Conservation (phyloP, 2,329 filamentous ascomycete species). For the Colletotrichum sp. region DNA sequence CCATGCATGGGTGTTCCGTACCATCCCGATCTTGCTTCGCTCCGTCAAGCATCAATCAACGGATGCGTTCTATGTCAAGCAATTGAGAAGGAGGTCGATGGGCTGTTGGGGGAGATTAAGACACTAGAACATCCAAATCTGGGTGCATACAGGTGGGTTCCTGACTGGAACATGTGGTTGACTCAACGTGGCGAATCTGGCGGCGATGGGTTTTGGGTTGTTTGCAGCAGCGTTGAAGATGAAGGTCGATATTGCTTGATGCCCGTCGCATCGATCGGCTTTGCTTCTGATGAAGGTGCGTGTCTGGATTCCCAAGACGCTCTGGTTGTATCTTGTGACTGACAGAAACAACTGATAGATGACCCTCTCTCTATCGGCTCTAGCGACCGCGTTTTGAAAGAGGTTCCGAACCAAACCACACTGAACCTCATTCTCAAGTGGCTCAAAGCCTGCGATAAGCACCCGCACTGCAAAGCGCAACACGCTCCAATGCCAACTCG, state of each 20-base stretch:
- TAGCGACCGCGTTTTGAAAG: not conserved
- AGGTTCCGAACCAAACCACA: not conserved
- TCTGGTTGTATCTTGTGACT: not conserved
- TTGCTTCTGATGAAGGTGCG: constrained; percentile 1
- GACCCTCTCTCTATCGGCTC: not conserved
- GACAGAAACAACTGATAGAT: not conserved
- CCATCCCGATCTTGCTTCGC: not conserved
- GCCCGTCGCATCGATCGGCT: not conserved
- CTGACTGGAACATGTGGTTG: constrained; percentile 12
- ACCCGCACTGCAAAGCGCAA: not conserved
- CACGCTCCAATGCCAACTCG: not conserved
- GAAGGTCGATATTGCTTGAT: not conserved
- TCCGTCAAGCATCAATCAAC: not conserved
- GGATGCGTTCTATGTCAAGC: not conserved
- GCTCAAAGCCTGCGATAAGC: constrained; percentile 4
- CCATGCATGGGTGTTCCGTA: not conserved
- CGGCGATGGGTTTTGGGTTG: constrained; percentile 8
- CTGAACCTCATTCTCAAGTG: not conserved
- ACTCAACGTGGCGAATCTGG: not conserved
- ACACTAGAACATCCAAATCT: not conserved
- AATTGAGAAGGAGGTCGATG: not conserved
- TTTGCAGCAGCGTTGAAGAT: not conserved
- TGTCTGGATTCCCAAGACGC: not conserved
- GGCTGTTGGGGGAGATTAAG: not conserved
- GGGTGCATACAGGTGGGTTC: not conserved